Percentiles rank a stretch among this genome's conserved stretches.
Conservation (phyloP, 495 filamentous ascomycete species). For the Hypoxylon perforatum region DNA sequence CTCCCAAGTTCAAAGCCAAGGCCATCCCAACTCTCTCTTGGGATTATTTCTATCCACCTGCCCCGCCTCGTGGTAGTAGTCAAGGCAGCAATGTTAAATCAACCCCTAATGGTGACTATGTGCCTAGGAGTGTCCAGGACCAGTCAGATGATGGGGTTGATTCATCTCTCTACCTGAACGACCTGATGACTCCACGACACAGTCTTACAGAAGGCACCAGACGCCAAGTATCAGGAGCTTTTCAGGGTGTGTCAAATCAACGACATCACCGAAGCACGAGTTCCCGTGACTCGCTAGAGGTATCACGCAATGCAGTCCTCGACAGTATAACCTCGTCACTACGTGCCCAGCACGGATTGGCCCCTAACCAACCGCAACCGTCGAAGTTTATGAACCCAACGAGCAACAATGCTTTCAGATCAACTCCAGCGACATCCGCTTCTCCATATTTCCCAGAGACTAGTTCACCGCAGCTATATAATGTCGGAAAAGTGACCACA, state of each 20-base stretch:
- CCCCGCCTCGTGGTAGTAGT: conserved; percentile 38
- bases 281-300: conserved; percentile 30
- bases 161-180: conserved; percentile 38
- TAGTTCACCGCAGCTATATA: conserved; percentile 15
- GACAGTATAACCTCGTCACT: conserved; percentile 37
- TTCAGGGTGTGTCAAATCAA: not conserved
- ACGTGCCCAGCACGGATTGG: conserved; percentile 41
- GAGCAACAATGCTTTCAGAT: conserved; percentile 11
- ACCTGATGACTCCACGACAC: conserved; percentile 18
- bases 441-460: conserved; percentile 11
- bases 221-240: not conserved
- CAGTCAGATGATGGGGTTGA: conserved; percentile 34
- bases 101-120: conserved; percentile 22
- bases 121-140: conserved; percentile 39
- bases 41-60: conserved; percentile 55
- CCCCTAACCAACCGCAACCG: conserved; percentile 5
- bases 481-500: not conserved
- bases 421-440: conserved; percentile 8
- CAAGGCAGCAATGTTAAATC: conserved; percentile 34
- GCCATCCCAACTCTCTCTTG: conserved; percentile 56
- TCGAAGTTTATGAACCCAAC: conserved; percentile 6
- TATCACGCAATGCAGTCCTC: conserved; percentile 41
- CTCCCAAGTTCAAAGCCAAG: conserved; percentile 51
- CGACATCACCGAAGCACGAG: conserved; percentile 20
- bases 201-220: not conserved